Conservation (phyloP, 495 filamentous ascomycete species). For the Aspergillus campestris region DNA sequence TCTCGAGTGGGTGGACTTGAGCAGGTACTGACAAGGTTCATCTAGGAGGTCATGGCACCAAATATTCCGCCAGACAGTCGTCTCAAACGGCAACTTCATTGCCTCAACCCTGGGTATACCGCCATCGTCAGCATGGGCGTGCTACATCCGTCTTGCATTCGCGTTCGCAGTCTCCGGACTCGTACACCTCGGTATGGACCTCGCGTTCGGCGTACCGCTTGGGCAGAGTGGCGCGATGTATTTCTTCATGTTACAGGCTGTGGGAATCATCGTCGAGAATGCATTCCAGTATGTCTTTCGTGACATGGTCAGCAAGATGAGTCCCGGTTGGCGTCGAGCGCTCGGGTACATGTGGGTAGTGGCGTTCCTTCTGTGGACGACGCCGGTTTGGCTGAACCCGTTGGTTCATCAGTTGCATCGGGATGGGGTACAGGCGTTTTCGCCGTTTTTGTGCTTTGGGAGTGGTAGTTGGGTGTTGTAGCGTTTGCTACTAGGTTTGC, state of each 20-base stretch:
- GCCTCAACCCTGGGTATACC: conserved; percentile 5
- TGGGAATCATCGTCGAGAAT: conserved; percentile 6
- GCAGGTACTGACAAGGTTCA: neutral
- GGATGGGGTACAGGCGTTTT: conserved; percentile 8
- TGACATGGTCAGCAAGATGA: neutral
- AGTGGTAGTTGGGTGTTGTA: neutral
- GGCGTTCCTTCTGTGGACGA: conserved; percentile 10
- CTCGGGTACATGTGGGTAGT: conserved; percentile 15
- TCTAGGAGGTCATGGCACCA: conserved; percentile 15
- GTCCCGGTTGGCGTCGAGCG: neutral
- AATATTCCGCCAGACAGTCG: conserved; percentile 10
- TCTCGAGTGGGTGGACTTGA: neutral
- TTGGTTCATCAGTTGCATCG: conserved; percentile 7
- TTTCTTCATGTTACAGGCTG: conserved; percentile 14
- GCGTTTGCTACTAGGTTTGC: neutral
- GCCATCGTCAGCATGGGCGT: neutral
- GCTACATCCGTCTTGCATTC: conserved; percentile 5
- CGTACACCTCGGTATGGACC: conserved; percentile 12
- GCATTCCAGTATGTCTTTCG: neutral
- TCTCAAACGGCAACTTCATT: conserved; percentile 8
- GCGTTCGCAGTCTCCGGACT: conserved; percentile 11
- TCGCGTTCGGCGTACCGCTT: conserved; percentile 10
- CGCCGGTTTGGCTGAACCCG: conserved; percentile 16
- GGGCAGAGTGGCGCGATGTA: conserved; percentile 7
- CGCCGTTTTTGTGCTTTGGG: conserved; percentile 8